Base-by-base conservation (phyloP, 805 yeast species). In the Suhomyces kilbournensis region DNA sequence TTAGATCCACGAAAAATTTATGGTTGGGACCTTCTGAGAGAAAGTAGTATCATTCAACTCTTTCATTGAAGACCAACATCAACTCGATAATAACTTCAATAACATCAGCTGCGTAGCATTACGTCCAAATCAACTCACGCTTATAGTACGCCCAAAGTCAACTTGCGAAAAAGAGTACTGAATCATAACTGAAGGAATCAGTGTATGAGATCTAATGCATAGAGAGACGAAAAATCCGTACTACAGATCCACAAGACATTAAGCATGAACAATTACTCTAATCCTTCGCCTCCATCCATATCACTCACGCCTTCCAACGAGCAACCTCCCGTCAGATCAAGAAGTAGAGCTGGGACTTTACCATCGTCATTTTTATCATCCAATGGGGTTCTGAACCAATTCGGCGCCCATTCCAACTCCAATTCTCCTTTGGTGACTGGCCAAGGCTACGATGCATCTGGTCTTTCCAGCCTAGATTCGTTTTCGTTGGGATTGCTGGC, bases 261-360 rank as follows among this genome's bases (percentile, higher is more conserved):
- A 42, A 42, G 30, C 32, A 48, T 48, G 50, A 48, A 48, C 35
- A 32, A 32, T 32, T 47, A 42, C 46, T 39, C 47, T 35, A 58
- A 63, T 47, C 66, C 65, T 39, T 65, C 71, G 19, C 71, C 72
- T n/a, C 72, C 71, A 19, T 46, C 68, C 12, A 66, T 67, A 22
- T 61, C 69, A 19, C 58, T 68, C 44, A 66, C 72, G 9, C 65
- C 70, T 14, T 63, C 69, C 14, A 53, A 44, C 66, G 44, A 40
- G 25, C 34, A 40, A 30, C 38, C 25, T 59, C 68, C 55, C 64
- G 7, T 23, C n/a, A 66, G 58, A 58, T 75, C 59, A 75, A 77
- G 94, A 55, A 82, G 87, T 44, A 77, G 96, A 57, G 88, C 94
- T 2, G 94, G 94, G 2, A 88, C 96, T 12, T 70, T 88, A 46